phyloP scores from a whole-genome alignment of 164 flowering plant species.

The Umbellularia californica region DNA sequence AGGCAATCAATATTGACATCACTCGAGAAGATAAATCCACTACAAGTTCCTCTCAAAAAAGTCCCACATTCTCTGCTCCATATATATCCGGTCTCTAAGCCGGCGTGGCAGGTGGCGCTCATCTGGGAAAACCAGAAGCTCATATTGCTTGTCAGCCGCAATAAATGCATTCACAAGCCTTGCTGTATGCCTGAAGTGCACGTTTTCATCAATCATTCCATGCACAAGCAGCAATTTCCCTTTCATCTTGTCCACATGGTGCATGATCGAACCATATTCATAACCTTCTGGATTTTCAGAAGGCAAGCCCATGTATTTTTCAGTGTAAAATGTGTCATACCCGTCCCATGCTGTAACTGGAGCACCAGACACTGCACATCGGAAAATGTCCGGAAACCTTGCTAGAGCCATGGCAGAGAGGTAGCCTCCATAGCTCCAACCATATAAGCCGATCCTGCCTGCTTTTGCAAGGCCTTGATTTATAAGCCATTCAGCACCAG shows the following conservation, averaged over 20 bases:
- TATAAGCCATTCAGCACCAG: slow-evolving; percentile 90
- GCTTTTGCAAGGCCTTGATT: slow-evolving; percentile 64
- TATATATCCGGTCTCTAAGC: slow-evolving; percentile 60
- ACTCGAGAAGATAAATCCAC: slow-evolving; percentile 3
- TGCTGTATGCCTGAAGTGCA: slow-evolving; percentile 95
- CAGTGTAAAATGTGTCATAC: slow-evolving; percentile 91
- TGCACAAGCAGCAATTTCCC: slow-evolving; percentile 80
- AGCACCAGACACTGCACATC: slow-evolving; percentile 79
- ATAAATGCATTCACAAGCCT: slow-evolving; percentile 81
- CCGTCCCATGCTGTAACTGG: slow-evolving; percentile 98
- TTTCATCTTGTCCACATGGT: slow-evolving; percentile 55
- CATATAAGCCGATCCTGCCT: slow-evolving; percentile 74
- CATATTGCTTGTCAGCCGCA: slow-evolving; percentile 63
- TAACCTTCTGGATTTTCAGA: slow-evolving; percentile 41
- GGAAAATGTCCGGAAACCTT: slow-evolving; percentile 63
- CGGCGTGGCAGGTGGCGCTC: slow-evolving; percentile 87
- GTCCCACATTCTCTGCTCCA: slow-evolving; percentile 94
- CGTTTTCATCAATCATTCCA: slow-evolving; percentile 96
- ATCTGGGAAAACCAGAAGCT: slow-evolving; percentile 76
- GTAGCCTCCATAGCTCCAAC: slow-evolving; percentile 98
- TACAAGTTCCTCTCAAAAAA: slow-evolving; percentile 69
- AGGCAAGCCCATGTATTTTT: slow-evolving; percentile 93
- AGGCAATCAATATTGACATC: not conserved
- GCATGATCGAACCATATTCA: slow-evolving; percentile 60
- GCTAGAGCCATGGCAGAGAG: slow-evolving; percentile 73